Evolutionary conservation across 2,329 filamentous ascomycete genomes (phyloP).

Genomic region (Diaporthe nobilis): DNA sequence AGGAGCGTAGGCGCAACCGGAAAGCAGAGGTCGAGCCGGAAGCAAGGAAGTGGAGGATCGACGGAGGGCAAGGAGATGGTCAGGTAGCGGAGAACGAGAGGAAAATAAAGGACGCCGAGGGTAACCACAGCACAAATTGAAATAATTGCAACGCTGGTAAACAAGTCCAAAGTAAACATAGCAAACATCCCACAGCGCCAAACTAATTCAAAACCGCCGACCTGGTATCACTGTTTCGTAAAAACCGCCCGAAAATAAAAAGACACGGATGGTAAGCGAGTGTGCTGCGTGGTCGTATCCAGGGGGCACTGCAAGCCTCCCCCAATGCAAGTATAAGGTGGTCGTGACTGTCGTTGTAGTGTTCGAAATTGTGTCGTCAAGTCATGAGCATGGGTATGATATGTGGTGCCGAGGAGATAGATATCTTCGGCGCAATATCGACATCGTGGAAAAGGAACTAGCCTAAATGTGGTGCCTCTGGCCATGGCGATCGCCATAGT

Average conservation of each 20-base stretch:
- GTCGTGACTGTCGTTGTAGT: constrained; percentile 29
- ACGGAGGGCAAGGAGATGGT: not conserved
- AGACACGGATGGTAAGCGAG: constrained; percentile 32
- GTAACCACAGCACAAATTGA: not conserved
- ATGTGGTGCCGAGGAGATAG: not conserved
- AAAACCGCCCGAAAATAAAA: constrained; percentile 26
- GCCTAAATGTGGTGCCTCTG: not conserved
- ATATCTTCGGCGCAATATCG: constrained; percentile 13
- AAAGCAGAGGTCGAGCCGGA: constrained; percentile 1
- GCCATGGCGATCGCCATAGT: no score
- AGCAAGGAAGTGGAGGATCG: not conserved
- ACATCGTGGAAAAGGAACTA: constrained; percentile 9
- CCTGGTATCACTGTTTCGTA: constrained; percentile 41
- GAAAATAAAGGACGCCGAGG: not conserved
- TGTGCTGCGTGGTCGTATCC: constrained; percentile 26
- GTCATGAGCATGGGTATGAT: constrained; percentile 34
- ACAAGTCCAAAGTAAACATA: constrained; percentile 6
- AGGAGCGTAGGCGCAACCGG: not conserved
- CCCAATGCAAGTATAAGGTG: constrained; percentile 26
- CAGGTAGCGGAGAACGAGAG: constrained; percentile 21
- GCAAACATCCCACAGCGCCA: constrained; percentile 34
- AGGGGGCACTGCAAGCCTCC: constrained; percentile 25
- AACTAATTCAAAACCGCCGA: constrained; percentile 39
- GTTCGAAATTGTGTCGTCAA: constrained; percentile 35
- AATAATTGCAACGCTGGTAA: constrained; percentile 28